A percentile compares a stretch with the other conserved stretches of the same genome.
These are phyloP conservation scores for Coemansia sp. DNA, from an alignment of 192 early-diverging fungal species.

Conservation along the genomic window DNA sequence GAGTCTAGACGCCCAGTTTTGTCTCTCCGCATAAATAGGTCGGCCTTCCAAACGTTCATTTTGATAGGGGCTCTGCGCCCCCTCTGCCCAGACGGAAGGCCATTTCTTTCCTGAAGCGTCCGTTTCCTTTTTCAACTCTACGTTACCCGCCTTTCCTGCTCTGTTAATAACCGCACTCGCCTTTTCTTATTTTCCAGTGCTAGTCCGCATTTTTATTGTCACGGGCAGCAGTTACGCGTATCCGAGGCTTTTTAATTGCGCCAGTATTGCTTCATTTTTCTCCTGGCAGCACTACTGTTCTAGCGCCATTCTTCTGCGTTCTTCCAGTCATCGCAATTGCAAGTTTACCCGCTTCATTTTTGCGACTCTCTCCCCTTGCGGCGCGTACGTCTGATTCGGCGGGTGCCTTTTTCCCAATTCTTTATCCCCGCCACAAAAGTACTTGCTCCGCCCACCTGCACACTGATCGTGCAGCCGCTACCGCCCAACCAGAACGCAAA, in stretches of 20 bases:
- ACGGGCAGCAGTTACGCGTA: constrained; percentile 2
- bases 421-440: neutral
- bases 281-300: neutral
- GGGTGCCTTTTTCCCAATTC: too few species aligned
- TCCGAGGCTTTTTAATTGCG: neutral
- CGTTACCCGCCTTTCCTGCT: neutral
- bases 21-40: constrained; percentile 12
- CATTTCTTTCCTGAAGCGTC: neutral
- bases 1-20: constrained; percentile 5
- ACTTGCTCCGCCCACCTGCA: neutral
- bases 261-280: constrained; percentile 4
- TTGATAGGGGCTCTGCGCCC: neutral
- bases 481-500: neutral
- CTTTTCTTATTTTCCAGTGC: neutral
- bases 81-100: neutral
- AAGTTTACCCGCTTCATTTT: neutral
- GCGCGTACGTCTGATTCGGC: too few species aligned
- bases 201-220: too few species aligned
- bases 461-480: neutral
- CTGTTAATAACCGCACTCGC: neutral
- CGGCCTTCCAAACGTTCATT: constrained; percentile 8
- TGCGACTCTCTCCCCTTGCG: neutral
- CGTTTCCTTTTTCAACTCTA: constrained; percentile 4
- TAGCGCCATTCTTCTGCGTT: neutral
- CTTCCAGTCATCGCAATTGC: neutral